phyloP scores from a whole-genome alignment of 1,139 yeast genomes.

The Taphrina flavorubra region DNA sequence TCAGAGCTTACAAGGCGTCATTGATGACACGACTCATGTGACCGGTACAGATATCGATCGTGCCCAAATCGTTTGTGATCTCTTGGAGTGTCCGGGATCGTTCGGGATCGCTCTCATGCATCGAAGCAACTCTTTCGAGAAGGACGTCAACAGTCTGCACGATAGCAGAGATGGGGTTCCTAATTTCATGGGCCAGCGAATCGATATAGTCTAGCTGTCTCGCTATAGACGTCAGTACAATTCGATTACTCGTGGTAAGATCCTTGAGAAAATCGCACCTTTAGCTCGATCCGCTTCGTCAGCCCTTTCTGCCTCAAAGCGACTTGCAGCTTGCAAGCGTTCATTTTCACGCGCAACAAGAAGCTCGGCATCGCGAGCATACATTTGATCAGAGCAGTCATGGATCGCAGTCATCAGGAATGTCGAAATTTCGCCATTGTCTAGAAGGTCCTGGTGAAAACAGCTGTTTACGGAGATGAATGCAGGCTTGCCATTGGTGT shows the following conservation, averaged over 20 bases:
- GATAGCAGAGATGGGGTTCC: slow-evolving; percentile 45
- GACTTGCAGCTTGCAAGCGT: slow-evolving; percentile 44
- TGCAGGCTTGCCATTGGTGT: slow-evolving; percentile 24
- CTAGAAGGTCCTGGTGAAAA: slow-evolving; percentile 2
- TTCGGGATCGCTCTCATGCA: not conserved
- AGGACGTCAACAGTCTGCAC: slow-evolving; percentile 43
- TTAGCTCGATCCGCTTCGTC: slow-evolving; percentile 45
- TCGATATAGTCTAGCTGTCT: slow-evolving; percentile 46
- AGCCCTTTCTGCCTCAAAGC: slow-evolving; percentile 45
- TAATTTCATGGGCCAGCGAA: slow-evolving; percentile 46
- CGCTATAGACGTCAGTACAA: slow-evolving; percentile 6
- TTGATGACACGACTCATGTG: slow-evolving; percentile 29
- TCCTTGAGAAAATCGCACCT: slow-evolving; percentile 4
- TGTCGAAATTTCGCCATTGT: slow-evolving; percentile 11
- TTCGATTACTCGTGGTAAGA: not conserved
- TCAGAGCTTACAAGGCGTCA: slow-evolving; percentile 7
- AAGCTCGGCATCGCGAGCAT: slow-evolving; percentile 9
- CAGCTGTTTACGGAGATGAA: slow-evolving; percentile 10
- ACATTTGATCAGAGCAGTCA: slow-evolving; percentile 9
- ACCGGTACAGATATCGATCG: slow-evolving; percentile 24
- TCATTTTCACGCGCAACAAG: slow-evolving; percentile 41
- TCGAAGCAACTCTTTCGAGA: not conserved
- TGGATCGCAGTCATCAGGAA: slow-evolving; percentile 20
- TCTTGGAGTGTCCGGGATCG: slow-evolving; percentile 9
- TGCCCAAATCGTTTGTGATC: slow-evolving; percentile 8